Evolutionary conservation across 257 asterid species (phyloP).

Genomic region (Dorcoceras hygrometricum): DNA sequence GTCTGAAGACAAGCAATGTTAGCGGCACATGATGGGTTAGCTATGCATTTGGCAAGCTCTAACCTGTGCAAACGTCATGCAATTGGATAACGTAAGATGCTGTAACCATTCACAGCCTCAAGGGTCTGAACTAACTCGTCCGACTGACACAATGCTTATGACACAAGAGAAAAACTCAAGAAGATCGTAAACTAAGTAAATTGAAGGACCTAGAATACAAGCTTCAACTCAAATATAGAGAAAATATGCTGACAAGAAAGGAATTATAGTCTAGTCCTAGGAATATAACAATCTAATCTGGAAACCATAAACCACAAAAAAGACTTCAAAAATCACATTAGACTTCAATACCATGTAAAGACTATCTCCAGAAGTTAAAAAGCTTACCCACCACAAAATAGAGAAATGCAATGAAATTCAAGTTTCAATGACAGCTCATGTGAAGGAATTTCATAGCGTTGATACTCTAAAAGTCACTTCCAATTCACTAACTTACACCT

Average conservation of each 20-base stretch:
- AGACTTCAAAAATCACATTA: background rate
- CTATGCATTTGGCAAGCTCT: conserved; percentile 86
- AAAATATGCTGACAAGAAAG: too few relatives aligned
- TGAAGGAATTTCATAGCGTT: background rate
- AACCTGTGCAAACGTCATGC: conserved; percentile 42
- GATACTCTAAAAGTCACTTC: background rate
- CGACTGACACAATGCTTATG: background rate
- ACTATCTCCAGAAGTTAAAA: background rate
- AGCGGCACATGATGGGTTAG: conserved; percentile 95
- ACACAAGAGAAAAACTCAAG: background rate
- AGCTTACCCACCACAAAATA: background rate
- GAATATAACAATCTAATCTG: background rate
- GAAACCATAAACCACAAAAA: background rate
- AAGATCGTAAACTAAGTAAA: background rate
- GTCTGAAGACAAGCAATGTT: conserved; percentile 93
- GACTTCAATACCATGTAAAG: background rate
- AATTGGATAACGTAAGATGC: background rate
- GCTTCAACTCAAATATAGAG: too few relatives aligned
- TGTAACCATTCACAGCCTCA: background rate
- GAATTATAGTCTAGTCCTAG: background rate
- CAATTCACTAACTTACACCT: background rate
- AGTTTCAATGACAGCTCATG: background rate
- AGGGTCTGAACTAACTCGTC: background rate
- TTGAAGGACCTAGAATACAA: background rate
- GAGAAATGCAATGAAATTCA: background rate